Conservation (phyloP, 495 filamentous ascomycete species). For the Penicillium turbatum region DNA sequence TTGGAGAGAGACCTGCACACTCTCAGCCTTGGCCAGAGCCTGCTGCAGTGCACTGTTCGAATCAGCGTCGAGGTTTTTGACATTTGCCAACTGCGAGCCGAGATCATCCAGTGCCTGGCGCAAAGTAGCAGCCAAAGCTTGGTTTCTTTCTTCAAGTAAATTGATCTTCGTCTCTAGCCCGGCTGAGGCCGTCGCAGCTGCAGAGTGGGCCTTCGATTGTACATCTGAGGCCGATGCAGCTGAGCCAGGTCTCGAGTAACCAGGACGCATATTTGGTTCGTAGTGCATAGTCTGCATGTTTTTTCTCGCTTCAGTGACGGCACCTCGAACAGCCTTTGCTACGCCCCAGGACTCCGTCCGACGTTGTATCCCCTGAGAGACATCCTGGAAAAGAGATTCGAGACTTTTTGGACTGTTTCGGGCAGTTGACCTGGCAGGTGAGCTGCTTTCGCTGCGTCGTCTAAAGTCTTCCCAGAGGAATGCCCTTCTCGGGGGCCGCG, state of each 20-base stretch:
- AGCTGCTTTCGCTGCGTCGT: constrained; percentile 28
- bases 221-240: neutral
- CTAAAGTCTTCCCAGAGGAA: constrained; percentile 33
- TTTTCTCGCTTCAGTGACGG: constrained; percentile 75
- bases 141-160: constrained; percentile 64
- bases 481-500: constrained; percentile 28
- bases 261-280: constrained; percentile 30
- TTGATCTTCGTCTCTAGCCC: constrained; percentile 35
- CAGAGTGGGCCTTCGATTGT: neutral
- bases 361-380: constrained; percentile 77
- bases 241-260: neutral
- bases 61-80: constrained; percentile 48
- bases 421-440: constrained; percentile 40
- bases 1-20: constrained; percentile 72
- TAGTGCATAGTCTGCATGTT: constrained; percentile 63
- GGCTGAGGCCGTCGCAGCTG: constrained; percentile 9
- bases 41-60: constrained; percentile 30
- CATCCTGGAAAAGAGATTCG: constrained; percentile 78
- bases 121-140: constrained; percentile 66
- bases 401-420: constrained; percentile 59
- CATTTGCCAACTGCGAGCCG: constrained; percentile 40
- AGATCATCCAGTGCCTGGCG: constrained; percentile 67
- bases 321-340: constrained; percentile 84
- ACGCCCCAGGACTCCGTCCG: constrained; percentile 83
- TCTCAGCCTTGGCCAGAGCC: constrained; percentile 68